These are phyloP conservation scores for Gonium pectorale DNA, from an alignment of 139 green algal species.

Conservation along the genomic window DNA sequence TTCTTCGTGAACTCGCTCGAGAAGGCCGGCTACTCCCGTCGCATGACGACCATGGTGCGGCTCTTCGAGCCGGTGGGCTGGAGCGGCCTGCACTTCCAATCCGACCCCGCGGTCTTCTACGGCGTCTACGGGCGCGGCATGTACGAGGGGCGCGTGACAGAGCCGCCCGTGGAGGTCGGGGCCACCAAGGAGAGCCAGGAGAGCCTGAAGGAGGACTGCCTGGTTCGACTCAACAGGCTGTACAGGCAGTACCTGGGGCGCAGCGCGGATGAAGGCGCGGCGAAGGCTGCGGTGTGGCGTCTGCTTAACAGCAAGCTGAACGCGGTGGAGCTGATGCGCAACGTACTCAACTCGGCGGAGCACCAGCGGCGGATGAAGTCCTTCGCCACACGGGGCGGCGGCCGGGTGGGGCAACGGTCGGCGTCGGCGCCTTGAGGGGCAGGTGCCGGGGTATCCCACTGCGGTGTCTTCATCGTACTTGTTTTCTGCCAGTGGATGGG, in stretches of 20 bases:
- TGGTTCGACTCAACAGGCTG: neutral
- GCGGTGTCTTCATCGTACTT: no score
- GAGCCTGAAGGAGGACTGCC: neutral
- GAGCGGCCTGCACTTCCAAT: neutral
- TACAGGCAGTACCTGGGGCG: constrained; percentile 15
- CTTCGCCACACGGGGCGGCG: no score
- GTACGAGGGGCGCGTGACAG: neutral
- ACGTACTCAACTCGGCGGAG: constrained; percentile 11
- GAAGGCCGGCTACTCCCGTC: constrained; percentile 4
- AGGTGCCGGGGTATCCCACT: no score
- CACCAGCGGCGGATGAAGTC: constrained; percentile 8
- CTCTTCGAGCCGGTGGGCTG: constrained; percentile 15
- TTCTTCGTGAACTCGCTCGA: neutral
- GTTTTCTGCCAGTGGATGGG: no score
- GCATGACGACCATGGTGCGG: neutral
- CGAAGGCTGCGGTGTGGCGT: neutral
- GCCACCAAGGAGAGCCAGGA: neutral
- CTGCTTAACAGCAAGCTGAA: neutral
- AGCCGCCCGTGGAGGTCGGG: neutral
- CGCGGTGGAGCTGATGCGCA: constrained; percentile 6
- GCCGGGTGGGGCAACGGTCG: no score
- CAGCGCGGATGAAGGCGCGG: neutral
- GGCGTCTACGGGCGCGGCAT: constrained; percentile 3
- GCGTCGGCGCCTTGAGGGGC: no score
- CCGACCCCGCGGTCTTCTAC: neutral